Evolutionary conservation across 192 early-diverging fungal genomes (phyloP).

Genomic region (Umbelopsis vinacea): DNA sequence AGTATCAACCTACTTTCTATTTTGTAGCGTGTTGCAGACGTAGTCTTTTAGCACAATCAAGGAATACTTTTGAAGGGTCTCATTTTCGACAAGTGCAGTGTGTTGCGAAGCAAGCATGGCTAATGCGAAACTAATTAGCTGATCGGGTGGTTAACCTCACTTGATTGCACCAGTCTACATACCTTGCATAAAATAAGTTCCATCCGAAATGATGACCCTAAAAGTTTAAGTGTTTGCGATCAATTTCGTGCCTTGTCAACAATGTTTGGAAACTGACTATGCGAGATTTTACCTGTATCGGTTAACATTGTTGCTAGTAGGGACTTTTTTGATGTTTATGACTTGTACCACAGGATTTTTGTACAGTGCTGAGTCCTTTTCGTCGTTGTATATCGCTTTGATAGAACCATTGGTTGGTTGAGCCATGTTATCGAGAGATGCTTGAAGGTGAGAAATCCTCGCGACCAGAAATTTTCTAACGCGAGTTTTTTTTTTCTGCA

Average conservation of each 20-base stretch:
- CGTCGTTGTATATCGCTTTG: slow-evolving; percentile 43
- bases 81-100: slow-evolving; percentile 49
- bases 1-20: slow-evolving; percentile 50
- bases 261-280: not conserved
- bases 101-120: slow-evolving; percentile 67
- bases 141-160: not conserved
- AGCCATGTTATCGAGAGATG: slow-evolving; percentile 12
- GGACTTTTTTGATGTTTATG: slow-evolving; percentile 44
- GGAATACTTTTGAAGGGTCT: slow-evolving; percentile 51
- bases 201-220: slow-evolving; percentile 71
- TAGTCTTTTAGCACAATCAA: slow-evolving; percentile 56
- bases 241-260: not conserved
- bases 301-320: slow-evolving; percentile 14
- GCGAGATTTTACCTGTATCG: slow-evolving; percentile 44
- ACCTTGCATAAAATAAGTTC: slow-evolving; percentile 69
- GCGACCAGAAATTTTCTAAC: slow-evolving; percentile 16
- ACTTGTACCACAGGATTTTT: slow-evolving; percentile 45
- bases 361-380: slow-evolving; percentile 15
- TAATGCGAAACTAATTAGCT: slow-evolving; percentile 30
- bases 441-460: not conserved
- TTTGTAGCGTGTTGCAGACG: slow-evolving; percentile 50
- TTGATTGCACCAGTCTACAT: not conserved
- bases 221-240: not conserved
- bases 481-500: not conserved
- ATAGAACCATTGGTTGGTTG: slow-evolving; percentile 37